These are phyloP conservation scores for Aschersonia sp. DNA, from an alignment of 2,329 filamentous ascomycete species.

Conservation along the genomic window DNA sequence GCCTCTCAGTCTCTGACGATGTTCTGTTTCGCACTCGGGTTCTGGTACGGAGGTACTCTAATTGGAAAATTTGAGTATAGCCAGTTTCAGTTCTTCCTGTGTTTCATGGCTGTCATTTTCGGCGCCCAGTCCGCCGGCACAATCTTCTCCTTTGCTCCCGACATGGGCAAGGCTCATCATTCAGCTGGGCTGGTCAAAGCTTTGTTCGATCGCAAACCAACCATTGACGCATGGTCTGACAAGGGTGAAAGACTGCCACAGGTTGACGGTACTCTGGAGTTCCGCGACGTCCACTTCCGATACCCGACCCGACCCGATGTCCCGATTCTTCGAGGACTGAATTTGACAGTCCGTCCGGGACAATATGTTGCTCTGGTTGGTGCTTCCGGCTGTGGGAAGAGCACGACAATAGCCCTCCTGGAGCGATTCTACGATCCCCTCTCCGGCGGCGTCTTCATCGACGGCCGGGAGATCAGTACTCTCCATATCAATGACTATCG, in stretches of 20 bases:
- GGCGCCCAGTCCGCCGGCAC: conserved; percentile 83
- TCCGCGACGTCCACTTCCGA: conserved; percentile 84
- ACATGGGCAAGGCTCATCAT: conserved; percentile 86
- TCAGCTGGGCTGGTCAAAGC: conserved; percentile 68
- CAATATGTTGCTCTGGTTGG: conserved; percentile 85
- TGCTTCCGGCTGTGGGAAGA: conserved; percentile 89
- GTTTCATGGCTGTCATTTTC: conserved; percentile 79
- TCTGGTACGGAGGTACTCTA: conserved; percentile 80
- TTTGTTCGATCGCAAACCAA: conserved; percentile 69
- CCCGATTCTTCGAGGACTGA: conserved; percentile 76
- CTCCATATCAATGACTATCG: conserved; percentile 83
- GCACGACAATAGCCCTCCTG: conserved; percentile 78
- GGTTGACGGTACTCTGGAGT: conserved; percentile 70
- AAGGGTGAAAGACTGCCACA: conserved; percentile 48
- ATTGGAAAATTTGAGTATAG: conserved; percentile 57
- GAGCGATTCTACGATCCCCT: conserved; percentile 93
- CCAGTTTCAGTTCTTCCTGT: conserved; percentile 84
- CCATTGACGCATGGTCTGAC: conserved; percentile 68
- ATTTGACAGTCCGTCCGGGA: conserved; percentile 58
- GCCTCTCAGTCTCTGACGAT: conserved; percentile 74
- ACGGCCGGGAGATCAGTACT: conserved; percentile 66
- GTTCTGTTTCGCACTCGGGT: conserved; percentile 71
- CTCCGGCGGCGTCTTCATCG: conserved; percentile 64
- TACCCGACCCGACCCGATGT: conserved; percentile 87
- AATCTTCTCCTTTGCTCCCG: conserved; percentile 78